A percentile compares a stretch with the other conserved stretches of the same genome.
Conservation (phyloP, 805 yeast species). For the Blastobotrys peoriensis region DNA sequence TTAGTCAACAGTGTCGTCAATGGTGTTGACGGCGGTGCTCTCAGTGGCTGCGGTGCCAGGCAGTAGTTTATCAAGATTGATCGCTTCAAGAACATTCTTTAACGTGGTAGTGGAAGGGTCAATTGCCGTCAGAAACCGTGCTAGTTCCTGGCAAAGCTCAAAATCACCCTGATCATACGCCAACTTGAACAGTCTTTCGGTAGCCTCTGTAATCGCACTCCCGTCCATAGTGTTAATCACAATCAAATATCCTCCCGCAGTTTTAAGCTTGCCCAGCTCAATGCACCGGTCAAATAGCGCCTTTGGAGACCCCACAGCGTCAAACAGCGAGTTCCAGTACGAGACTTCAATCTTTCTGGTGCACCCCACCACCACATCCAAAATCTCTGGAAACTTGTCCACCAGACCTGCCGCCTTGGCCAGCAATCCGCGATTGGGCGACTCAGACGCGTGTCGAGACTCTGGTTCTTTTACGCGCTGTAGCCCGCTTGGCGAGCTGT, state of each 20-base stretch:
- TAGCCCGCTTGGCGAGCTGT: too few species aligned
- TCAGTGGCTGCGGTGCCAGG: too few species aligned
- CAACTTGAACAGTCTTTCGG: conserved; percentile 24
- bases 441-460: too few species aligned
- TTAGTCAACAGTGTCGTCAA: too few species aligned
- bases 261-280: conserved; percentile 28
- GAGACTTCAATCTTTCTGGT: conserved; percentile 53
- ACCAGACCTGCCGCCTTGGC: conserved; percentile 26
- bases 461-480: conserved; percentile 4
- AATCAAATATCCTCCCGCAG: conserved; percentile 37
- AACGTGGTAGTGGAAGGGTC: conserved; percentile 23
- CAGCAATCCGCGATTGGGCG: conserved; percentile 8
- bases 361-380: conserved; percentile 39
- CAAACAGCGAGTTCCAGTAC: conserved; percentile 43
- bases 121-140: conserved; percentile 34
- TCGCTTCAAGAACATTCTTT: conserved; percentile 5
- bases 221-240: conserved; percentile 31
- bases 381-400: conserved; percentile 31
- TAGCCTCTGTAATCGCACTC: neutral
- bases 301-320: conserved; percentile 31
- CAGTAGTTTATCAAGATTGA: neutral
- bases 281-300: conserved; percentile 33
- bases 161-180: conserved; percentile 31
- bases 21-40: too few species aligned
- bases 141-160: conserved; percentile 33